Percentiles rank a stretch among this genome's conserved stretches.
Conservation (phyloP, 2,329 filamentous ascomycete genomes). For the Atkinsonella texensis region DNA sequence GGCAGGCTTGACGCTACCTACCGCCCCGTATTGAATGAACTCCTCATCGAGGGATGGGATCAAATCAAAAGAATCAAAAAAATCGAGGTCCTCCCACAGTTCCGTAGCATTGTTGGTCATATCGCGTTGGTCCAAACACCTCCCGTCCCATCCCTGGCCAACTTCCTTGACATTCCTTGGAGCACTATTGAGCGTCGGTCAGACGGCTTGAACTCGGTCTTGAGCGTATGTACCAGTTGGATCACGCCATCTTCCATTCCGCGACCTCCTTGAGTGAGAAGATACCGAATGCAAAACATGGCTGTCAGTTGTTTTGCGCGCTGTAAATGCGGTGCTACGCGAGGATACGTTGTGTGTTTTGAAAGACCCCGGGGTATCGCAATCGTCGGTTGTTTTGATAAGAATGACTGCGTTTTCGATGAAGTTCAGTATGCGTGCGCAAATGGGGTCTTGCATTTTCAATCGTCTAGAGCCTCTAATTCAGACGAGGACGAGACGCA, state of each 20-base stretch:
- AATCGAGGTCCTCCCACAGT: not conserved
- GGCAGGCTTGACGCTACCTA: not conserved
- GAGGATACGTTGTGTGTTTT: not conserved
- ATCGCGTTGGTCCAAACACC: not conserved
- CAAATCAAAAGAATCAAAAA: not conserved
- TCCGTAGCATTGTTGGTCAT: not conserved
- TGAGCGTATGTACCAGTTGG: not conserved
- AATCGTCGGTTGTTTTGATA: not conserved
- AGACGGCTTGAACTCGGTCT: not conserved
- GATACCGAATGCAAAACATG: not conserved
- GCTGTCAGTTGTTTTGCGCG: not conserved
- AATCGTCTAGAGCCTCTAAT: not conserved
- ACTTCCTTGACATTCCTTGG: not conserved
- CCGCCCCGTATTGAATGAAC: not conserved
- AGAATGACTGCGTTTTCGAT: not conserved
- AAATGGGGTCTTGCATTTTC: not conserved
- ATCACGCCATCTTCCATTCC: not conserved
- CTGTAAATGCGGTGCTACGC: not conserved
- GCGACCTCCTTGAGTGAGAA: not conserved
- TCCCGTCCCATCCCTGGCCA: not conserved
- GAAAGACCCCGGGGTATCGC: not conserved
- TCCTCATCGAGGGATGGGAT: not conserved
- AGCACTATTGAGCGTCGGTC: not conserved
- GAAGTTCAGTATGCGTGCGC: conserved; percentile 1
- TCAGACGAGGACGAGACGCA: not conserved